Percentiles rank a stretch among this genome's conserved stretches.
These are phyloP conservation scores for Suillus cothurnatus DNA, from an alignment of 768 basidiomycete genomes.

Conservation along the genomic window DNA sequence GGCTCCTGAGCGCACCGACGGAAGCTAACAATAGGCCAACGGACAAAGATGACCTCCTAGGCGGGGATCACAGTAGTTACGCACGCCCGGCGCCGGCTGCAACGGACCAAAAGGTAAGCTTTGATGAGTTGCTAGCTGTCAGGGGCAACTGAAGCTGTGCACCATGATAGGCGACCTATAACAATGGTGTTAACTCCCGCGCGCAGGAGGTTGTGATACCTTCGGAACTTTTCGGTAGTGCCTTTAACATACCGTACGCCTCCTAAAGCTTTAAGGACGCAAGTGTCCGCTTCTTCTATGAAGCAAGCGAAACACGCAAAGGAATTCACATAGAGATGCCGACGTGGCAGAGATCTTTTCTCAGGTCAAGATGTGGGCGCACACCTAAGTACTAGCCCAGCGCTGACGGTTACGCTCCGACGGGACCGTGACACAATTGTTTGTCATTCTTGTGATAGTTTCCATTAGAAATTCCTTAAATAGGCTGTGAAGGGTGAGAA, in stretches of 20 bases:
- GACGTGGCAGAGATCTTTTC: slow-evolving; percentile 2
- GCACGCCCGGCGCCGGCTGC: neutral
- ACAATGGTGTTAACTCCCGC: neutral
- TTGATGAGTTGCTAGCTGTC: neutral
- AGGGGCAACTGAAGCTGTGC: neutral
- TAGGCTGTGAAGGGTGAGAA: slow-evolving; percentile 33
- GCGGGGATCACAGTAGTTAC: neutral
- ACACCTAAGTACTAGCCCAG: neutral
- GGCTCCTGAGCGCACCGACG: neutral
- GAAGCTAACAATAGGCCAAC: neutral
- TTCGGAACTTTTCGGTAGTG: neutral
- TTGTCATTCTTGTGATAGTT: slow-evolving; percentile 8
- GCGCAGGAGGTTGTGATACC: neutral
- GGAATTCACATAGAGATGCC: neutral
- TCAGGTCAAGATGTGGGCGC: neutral
- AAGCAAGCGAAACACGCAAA: neutral
- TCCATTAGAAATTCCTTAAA: slow-evolving; percentile 4
- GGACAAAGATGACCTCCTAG: neutral
- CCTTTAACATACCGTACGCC: neutral
- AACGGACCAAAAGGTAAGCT: too few relatives aligned
- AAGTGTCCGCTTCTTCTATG: neutral
- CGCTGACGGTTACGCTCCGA: slow-evolving; percentile 3
- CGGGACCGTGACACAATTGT: neutral
- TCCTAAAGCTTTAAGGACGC: neutral
- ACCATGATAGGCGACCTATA: neutral